These are phyloP conservation scores for Escovopsis sp. DNA, from an alignment of 2,329 filamentous ascomycete species.

Conservation along the genomic window DNA sequence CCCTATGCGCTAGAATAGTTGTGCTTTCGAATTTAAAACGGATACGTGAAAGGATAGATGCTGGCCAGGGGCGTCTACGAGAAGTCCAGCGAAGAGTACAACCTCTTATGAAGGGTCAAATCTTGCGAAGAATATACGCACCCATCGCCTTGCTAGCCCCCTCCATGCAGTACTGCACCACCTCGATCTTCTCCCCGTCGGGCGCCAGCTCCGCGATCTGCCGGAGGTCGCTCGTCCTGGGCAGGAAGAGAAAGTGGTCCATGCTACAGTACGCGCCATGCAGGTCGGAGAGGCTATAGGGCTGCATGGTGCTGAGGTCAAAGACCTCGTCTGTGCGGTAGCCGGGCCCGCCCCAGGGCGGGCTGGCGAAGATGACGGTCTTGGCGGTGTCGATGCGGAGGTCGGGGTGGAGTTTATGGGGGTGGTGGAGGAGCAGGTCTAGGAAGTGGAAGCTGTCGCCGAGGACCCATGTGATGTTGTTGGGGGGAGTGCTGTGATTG, in stretches of 20 bases:
- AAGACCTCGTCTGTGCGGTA: constrained; percentile 54
- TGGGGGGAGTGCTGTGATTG: too few species aligned
- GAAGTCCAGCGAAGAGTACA: too few species aligned
- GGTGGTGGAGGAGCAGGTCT: constrained; percentile 22
- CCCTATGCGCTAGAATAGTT: too few species aligned
- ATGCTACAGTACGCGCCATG: constrained; percentile 44
- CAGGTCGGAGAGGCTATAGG: constrained; percentile 56
- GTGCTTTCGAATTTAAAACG: too few species aligned
- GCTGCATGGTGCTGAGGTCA: constrained; percentile 72
- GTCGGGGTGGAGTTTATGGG: constrained; percentile 21
- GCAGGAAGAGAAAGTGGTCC: constrained; percentile 63
- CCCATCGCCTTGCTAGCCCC: constrained; percentile 74
- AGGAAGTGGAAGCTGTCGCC: constrained; percentile 75
- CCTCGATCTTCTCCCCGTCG: constrained; percentile 43
- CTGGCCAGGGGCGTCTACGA: too few species aligned
- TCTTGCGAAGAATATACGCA: constrained; percentile 36
- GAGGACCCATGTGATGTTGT: constrained; percentile 65
- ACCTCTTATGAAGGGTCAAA: neutral
- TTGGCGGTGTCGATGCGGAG: constrained; percentile 24
- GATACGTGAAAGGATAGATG: too few species aligned
- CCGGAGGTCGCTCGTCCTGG: constrained; percentile 66
- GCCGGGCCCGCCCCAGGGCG: constrained; percentile 44
- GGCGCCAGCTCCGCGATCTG: constrained; percentile 52
- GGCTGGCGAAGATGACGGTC: constrained; percentile 40
- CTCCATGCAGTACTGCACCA: constrained; percentile 82